Conservation (phyloP, 2,329 filamentous ascomycete species). For the Zymoseptoria tritici region DNA sequence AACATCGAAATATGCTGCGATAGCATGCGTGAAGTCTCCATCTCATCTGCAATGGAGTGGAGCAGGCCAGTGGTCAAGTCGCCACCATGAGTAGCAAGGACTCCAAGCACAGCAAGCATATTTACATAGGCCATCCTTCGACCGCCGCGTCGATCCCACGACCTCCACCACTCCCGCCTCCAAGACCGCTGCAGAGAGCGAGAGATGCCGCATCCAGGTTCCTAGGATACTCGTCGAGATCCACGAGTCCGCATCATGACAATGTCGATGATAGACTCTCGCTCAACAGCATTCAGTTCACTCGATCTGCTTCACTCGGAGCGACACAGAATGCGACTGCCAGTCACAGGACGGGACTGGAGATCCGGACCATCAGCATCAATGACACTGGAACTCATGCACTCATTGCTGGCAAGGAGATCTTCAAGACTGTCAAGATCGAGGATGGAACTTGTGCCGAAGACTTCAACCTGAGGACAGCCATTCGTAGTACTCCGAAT, state of each 20-base stretch:
- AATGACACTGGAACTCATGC: slow-evolving; percentile 57
- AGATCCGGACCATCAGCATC: slow-evolving; percentile 56
- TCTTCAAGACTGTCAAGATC: slow-evolving; percentile 57
- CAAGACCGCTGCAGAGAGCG: slow-evolving; percentile 11
- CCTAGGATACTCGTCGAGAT: slow-evolving; percentile 23
- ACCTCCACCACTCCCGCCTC: not conserved
- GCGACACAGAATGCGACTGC: slow-evolving; percentile 45
- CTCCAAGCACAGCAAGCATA: not conserved
- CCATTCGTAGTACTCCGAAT: slow-evolving; percentile 51
- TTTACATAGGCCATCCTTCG: not conserved
- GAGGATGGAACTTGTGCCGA: slow-evolving; percentile 50
- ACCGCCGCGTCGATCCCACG: not conserved
- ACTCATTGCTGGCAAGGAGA: slow-evolving; percentile 57
- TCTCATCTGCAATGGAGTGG: not conserved
- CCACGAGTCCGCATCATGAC: slow-evolving; percentile 19
- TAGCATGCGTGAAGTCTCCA: not conserved
- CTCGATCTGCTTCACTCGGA: slow-evolving; percentile 21
- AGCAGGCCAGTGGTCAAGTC: not conserved
- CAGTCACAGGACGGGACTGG: slow-evolving; percentile 56
- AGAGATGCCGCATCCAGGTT: slow-evolving; percentile 27
- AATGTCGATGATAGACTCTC: slow-evolving; percentile 16
- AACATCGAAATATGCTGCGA: not conserved
- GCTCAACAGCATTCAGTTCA: slow-evolving; percentile 15
- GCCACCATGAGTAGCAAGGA: not conserved
- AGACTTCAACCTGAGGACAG: slow-evolving; percentile 56